phyloP scores from a whole-genome alignment of 164 flowering plant species.

The Stephania cephalantha region DNA sequence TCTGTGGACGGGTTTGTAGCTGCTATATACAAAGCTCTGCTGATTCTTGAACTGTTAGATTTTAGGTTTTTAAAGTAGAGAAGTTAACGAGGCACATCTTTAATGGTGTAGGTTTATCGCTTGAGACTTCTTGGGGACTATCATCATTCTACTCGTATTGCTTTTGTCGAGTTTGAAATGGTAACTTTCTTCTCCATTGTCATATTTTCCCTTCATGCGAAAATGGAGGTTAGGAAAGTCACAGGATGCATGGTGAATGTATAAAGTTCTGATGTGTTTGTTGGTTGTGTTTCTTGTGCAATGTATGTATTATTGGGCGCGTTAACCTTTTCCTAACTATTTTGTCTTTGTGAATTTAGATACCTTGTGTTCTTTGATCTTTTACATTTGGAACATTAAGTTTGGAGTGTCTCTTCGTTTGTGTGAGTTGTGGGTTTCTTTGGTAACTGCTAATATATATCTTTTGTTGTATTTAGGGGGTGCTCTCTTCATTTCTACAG shows the following conservation, averaged over 20 bases:
- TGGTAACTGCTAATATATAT: neutral
- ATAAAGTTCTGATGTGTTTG: neutral
- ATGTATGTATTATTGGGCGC: neutral
- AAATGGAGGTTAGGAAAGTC: neutral
- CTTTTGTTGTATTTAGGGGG: neutral
- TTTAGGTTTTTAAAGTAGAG: neutral
- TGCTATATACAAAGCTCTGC: neutral
- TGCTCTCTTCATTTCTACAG: no score
- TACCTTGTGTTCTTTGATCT: neutral
- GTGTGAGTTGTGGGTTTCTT: neutral
- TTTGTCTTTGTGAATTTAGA: neutral
- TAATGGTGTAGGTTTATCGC: constrained; percentile 50
- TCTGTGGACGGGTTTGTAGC: constrained; percentile 71
- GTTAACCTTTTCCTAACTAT: neutral
- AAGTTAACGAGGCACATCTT: constrained; percentile 9
- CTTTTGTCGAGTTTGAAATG: constrained; percentile 79
- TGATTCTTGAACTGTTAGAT: constrained; percentile 1
- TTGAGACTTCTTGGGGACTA: constrained; percentile 77
- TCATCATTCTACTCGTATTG: constrained; percentile 76
- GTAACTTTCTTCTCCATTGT: constrained; percentile 21
- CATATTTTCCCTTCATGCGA: neutral
- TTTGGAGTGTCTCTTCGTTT: neutral
- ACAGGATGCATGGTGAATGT: neutral
- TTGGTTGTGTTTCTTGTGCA: neutral
- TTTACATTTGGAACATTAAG: neutral